Conservation (phyloP, 495 filamentous ascomycete genomes). For the Parmelia sp. region DNA sequence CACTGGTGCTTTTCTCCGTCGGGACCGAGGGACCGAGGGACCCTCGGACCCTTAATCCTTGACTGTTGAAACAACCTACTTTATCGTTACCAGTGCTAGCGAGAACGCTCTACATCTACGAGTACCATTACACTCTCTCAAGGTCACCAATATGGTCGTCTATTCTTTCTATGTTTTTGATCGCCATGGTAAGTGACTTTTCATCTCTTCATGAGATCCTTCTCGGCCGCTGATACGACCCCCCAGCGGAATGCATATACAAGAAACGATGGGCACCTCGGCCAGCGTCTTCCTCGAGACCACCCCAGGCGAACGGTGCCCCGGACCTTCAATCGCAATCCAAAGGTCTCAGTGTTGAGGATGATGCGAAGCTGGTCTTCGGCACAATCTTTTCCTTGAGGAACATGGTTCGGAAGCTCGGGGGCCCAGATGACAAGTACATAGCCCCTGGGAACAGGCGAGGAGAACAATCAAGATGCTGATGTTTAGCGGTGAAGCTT, state of each 20-base stretch:
- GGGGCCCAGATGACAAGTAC: slow-evolving; percentile 77
- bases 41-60: no score
- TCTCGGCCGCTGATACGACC: slow-evolving; percentile 1
- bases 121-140: no score
- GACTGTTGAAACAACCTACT: no score
- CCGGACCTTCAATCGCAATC: slow-evolving; percentile 35
- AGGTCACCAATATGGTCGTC: slow-evolving; percentile 61
- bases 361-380: slow-evolving; percentile 96
- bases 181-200: slow-evolving; percentile 68
- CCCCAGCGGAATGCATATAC: slow-evolving; percentile 95
- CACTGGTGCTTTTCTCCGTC: not conserved
- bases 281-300: slow-evolving; percentile 40
- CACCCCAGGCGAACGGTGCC: slow-evolving; percentile 35
- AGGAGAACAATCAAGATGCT: slow-evolving; percentile 9
- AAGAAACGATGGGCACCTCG: slow-evolving; percentile 66
- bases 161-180: slow-evolving; percentile 99
- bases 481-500: slow-evolving; percentile 52
- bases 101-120: not conserved
- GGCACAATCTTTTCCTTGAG: slow-evolving; percentile 91
- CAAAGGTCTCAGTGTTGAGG: slow-evolving; percentile 54
- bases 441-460: slow-evolving; percentile 10
- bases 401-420: slow-evolving; percentile 94
- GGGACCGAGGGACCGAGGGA: no score
- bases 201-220: not conserved
- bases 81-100: no score